A percentile compares a stretch with the other conserved stretches of the same genome.
phyloP scores from a whole-genome alignment of 2,329 filamentous ascomycete species.

The Claviceps paspali region DNA sequence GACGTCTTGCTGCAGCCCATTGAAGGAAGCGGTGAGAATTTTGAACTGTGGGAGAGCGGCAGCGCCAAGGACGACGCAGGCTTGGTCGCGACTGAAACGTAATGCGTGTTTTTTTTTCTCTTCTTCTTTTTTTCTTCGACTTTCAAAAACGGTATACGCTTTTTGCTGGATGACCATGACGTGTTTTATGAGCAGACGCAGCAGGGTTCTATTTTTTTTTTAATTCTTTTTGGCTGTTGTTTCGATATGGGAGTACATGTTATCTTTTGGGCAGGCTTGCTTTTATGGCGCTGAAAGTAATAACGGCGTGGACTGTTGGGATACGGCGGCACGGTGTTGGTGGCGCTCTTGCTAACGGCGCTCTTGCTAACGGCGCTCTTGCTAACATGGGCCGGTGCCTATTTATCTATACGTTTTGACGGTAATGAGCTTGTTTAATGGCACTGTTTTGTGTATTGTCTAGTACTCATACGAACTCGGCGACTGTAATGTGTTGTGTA shows the following conservation, averaged over 20 bases:
- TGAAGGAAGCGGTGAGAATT: conserved; percentile 42
- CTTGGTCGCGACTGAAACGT: conserved; percentile 11
- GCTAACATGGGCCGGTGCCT: too few species aligned
- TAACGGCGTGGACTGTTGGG: too few species aligned
- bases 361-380: too few species aligned
- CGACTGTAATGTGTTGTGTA: too few species aligned
- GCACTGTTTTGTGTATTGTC: too few species aligned
- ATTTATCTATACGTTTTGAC: too few species aligned
- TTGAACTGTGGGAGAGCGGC: conserved; percentile 58
- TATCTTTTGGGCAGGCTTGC: too few species aligned
- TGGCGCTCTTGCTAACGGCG: background rate
- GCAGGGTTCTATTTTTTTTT: background rate
- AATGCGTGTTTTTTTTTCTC: background rate
- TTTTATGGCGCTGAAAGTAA: too few species aligned
- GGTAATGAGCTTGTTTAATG: too few species aligned
- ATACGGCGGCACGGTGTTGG: background rate
- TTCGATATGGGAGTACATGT: background rate
- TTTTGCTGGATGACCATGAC: too few species aligned
- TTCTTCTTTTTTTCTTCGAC: background rate
- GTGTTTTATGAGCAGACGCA: conserved; percentile 1
- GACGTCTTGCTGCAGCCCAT: conserved; percentile 37
- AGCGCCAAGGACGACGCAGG: conserved; percentile 45
- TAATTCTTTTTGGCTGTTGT: background rate
- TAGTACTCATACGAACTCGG: too few species aligned
- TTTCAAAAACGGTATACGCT: too few species aligned